Base-by-base conservation (phyloP, 1,284 basidiomycete species). In the Tremellales sp. region DNA sequence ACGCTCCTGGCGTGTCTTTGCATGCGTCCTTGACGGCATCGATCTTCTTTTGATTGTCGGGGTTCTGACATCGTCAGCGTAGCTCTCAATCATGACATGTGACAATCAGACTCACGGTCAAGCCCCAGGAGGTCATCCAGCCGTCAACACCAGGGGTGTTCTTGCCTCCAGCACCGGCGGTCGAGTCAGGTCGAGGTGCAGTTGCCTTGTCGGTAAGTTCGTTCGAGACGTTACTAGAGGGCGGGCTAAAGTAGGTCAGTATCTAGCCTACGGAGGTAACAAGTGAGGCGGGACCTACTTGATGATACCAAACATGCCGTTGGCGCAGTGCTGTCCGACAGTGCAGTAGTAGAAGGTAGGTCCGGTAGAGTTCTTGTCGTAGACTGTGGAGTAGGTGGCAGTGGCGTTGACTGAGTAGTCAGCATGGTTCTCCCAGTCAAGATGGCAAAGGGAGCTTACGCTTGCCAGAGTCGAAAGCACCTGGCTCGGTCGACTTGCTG, bases 271-370 rank as follows among this genome's bases (percentile, higher is more conserved):
- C 29, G 29, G 29, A n/a, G 29, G 29, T 10, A 10, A 8, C 15
- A 19, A 31, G 3, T 25, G 4, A 24, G 26, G 29, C n/a, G 10
- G 15, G 8, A 40, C 45, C 39, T 31, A 43, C 49, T 60, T 60
- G 55, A 64, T 49, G 22, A 61, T 42, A 15, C 61, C 61, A 44
- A 61, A 64, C 61, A 64, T 61, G 24, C 61, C 61, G 7, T 45
- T 52, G 3, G 51, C 21, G 40, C 61, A 64, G 51, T 64, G 61
- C n/a, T 17, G 49, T 4, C 47, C 46, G 44, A 61, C 59, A 19
- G 55, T 59, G 42, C 61, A 64, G 45, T 61, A 64, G 50, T 57
- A 51, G 54, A 61, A 61, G 37, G 51, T 51, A 19, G 58, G 53
- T 8, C 43, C 41, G 21, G 51, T 48, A 21, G 50, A 24, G 23